Conservation (phyloP, 306 rosid species). For the Astragalus glycyphyllos region DNA sequence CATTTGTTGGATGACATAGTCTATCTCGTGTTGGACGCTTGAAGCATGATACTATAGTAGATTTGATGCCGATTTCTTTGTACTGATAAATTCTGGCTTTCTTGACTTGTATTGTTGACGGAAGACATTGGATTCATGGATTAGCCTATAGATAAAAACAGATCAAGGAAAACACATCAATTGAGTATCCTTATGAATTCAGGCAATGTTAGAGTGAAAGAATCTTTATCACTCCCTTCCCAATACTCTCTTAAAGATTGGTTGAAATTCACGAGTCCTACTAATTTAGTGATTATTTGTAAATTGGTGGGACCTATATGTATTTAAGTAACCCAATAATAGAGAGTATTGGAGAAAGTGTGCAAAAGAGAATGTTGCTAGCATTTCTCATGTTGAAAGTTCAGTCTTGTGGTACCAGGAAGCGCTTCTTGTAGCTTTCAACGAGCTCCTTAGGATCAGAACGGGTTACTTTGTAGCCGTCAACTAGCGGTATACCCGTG, state of each 20-base stretch:
- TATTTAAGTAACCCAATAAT: too few species aligned
- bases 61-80: not conserved
- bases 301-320: too few species aligned
- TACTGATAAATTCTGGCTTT: not conserved
- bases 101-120: not conserved
- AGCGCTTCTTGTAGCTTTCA: constrained; percentile 66
- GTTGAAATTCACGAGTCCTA: too few species aligned
- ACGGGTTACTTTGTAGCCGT: constrained; percentile 65
- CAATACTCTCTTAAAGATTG: too few species aligned
- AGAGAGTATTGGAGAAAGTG: too few species aligned
- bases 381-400: too few species aligned
- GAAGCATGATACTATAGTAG: too few species aligned
- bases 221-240: too few species aligned
- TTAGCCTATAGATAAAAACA: constrained; percentile 39
- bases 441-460: constrained; percentile 63
- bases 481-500: too few species aligned
- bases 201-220: too few species aligned
- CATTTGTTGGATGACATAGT: constrained; percentile 5
- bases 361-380: too few species aligned
- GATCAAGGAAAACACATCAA: constrained; percentile 2
- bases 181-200: constrained; percentile 8
- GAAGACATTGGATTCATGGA: constrained; percentile 31
- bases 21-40: not conserved
- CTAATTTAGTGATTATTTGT: too few species aligned
- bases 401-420: constrained; percentile 42